These are phyloP conservation scores for Hypoxylon trugodes DNA, from an alignment of 495 filamentous ascomycete genomes.

Conservation along the genomic window DNA sequence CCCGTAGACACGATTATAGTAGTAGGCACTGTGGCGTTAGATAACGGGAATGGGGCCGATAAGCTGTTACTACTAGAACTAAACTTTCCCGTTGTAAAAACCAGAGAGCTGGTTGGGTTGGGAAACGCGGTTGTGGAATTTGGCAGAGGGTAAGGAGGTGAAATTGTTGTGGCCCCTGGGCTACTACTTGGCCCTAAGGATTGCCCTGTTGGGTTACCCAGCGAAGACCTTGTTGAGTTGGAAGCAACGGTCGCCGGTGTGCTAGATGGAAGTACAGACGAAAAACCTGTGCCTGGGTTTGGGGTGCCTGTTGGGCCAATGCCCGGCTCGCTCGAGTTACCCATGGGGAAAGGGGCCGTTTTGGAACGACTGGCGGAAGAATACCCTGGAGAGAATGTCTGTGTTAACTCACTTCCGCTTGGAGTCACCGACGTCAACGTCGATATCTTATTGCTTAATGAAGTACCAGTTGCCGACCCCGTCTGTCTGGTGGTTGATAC, in stretches of 20 bases:
- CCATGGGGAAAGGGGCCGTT: conserved; percentile 27
- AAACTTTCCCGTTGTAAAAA: background rate
- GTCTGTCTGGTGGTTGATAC: conserved; percentile 20
- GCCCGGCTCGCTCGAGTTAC: conserved; percentile 18
- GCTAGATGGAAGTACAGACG: conserved; percentile 4
- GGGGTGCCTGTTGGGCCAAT: conserved; percentile 13
- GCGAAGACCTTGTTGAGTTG: conserved; percentile 4
- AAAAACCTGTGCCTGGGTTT: conserved; percentile 3
- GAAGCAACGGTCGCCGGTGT: background rate
- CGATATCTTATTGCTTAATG: background rate
- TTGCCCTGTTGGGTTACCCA: conserved; percentile 6
- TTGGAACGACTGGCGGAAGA: conserved; percentile 6
- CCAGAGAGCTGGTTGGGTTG: conserved; percentile 15
- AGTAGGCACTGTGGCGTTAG: conserved; percentile 32
- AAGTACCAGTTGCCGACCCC: conserved; percentile 3
- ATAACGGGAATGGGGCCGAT: conserved; percentile 33
- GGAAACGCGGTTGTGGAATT: conserved; percentile 32
- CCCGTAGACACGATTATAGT: conserved; percentile 12
- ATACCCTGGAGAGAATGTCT: background rate
- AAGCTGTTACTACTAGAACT: background rate
- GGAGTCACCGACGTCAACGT: background rate
- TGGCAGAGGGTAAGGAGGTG: conserved; percentile 18
- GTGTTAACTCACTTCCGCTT: background rate
- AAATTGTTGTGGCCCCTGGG: background rate
- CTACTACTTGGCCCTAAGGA: background rate